These are phyloP conservation scores for Fusarium sp. DNA, from an alignment of 2,329 filamentous ascomycete genomes.

Conservation along the genomic window DNA sequence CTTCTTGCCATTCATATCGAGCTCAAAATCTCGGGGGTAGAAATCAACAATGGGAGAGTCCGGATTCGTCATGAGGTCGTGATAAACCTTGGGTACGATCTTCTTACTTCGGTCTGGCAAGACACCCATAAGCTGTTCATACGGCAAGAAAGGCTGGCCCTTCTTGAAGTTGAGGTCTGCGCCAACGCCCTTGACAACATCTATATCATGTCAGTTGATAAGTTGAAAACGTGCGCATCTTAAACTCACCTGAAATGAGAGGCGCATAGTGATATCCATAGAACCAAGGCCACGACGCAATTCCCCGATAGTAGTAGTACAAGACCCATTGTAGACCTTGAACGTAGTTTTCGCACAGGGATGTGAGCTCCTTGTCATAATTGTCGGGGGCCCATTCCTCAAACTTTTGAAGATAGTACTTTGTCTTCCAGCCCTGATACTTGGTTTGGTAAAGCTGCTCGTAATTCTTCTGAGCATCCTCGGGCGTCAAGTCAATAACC, in stretches of 20 bases:
- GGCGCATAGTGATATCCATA: conserved; percentile 97
- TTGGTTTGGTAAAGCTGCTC: conserved; percentile 91
- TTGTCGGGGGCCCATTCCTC: conserved; percentile 86
- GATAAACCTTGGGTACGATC: conserved; percentile 90
- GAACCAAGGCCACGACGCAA: conserved; percentile 99
- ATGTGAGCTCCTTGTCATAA: conserved; percentile 80
- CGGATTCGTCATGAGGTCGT: conserved; percentile 91
- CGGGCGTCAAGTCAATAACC: conserved; percentile 82
- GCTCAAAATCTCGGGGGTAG: conserved; percentile 94
- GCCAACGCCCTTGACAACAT: conserved; percentile 88
- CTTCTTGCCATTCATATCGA: conserved; percentile 99
- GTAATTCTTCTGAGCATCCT: conserved; percentile 84
- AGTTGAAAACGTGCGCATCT: background rate
- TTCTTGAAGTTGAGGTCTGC: conserved; percentile 94
- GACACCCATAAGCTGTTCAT: conserved; percentile 98
- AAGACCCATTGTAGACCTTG: conserved; percentile 98
- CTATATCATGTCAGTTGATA: conserved; percentile 64
- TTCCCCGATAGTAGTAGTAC: conserved; percentile 97
- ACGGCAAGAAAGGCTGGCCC: conserved; percentile 94
- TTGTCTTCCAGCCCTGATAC: conserved; percentile 93
- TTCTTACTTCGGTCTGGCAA: conserved; percentile 97
- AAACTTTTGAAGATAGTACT: conserved; percentile 93
- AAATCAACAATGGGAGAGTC: conserved; percentile 97
- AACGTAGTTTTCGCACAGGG: conserved; percentile 95
- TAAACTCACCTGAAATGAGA: conserved; percentile 83